These are phyloP conservation scores for Chytriomyces confervae DNA, from an alignment of 192 early-diverging fungal genomes.

Conservation along the genomic window DNA sequence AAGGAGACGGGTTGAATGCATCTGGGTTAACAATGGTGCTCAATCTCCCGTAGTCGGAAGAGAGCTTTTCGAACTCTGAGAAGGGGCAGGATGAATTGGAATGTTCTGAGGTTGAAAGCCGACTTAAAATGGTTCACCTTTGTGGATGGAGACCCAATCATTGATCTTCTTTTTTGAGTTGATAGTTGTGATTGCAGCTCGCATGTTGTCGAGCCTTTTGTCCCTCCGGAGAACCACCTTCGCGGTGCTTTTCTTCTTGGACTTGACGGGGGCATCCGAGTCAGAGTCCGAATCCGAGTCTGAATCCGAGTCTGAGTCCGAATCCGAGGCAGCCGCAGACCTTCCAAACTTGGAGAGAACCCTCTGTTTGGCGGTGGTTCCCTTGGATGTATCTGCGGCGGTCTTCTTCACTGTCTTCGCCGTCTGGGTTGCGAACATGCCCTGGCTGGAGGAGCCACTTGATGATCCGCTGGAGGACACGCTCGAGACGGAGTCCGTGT, in stretches of 20 bases:
- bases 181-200: constrained; percentile 65
- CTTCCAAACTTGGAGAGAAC: constrained; percentile 27
- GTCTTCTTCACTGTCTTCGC: constrained; percentile 5
- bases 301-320: constrained; percentile 50
- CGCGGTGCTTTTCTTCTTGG: constrained; percentile 29
- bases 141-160: constrained; percentile 84
- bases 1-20: constrained; percentile 46
- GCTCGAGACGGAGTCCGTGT: constrained; percentile 65
- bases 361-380: constrained; percentile 20
- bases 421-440: constrained; percentile 3
- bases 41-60: constrained; percentile 70
- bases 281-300: constrained; percentile 44
- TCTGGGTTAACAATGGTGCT: constrained; percentile 60
- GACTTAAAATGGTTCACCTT: constrained; percentile 55
- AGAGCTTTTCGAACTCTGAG: constrained; percentile 87
- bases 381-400: neutral
- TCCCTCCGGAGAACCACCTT: constrained; percentile 79
- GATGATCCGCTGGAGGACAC: constrained; percentile 61
- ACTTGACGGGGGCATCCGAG: constrained; percentile 37
- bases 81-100: neutral
- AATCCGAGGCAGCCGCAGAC: constrained; percentile 33
- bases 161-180: constrained; percentile 82
- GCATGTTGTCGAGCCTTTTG: constrained; percentile 88
- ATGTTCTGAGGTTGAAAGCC: neutral
- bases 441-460: constrained; percentile 60